A percentile compares a stretch with the other conserved stretches of the same genome.
Evolutionary conservation across 2,329 filamentous ascomycete species (phyloP).

Genomic region (Scedosporium minutisporum): DNA sequence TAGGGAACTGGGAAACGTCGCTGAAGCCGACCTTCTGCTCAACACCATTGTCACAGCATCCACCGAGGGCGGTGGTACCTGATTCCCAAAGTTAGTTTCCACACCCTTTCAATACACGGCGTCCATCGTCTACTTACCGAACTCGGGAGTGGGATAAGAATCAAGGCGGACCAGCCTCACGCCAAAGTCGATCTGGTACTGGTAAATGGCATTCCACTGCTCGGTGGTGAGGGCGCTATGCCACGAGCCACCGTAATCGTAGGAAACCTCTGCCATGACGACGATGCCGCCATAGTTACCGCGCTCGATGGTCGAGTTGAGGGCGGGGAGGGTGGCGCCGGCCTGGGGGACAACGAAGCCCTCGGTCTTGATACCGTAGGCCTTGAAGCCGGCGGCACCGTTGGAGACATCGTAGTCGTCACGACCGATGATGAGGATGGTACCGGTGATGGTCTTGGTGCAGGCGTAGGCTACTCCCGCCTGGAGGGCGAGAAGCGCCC

Average conservation of each 20-base stretch:
- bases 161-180: slow-evolving; percentile 52
- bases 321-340: slow-evolving; percentile 38
- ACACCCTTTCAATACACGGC: neutral
- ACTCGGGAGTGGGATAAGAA: slow-evolving; percentile 42
- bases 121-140: slow-evolving; percentile 25
- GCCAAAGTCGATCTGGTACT: slow-evolving; percentile 48
- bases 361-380: slow-evolving; percentile 51
- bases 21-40: slow-evolving; percentile 45
- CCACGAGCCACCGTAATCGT: slow-evolving; percentile 39
- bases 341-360: slow-evolving; percentile 42
- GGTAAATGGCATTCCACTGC: slow-evolving; percentile 46
- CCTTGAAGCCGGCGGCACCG: slow-evolving; percentile 26
- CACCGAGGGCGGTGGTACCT: slow-evolving; percentile 12
- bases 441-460: slow-evolving; percentile 25
- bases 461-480: neutral
- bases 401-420: slow-evolving; percentile 37
- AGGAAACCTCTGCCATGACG: slow-evolving; percentile 41
- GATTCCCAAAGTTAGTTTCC: neutral
- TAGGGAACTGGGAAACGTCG: slow-evolving; percentile 42
- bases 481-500: neutral
- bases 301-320: slow-evolving; percentile 35
- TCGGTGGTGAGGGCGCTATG: slow-evolving; percentile 42
- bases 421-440: slow-evolving; percentile 46
- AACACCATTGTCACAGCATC: slow-evolving; percentile 36
- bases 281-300: slow-evolving; percentile 54